phyloP scores from a whole-genome alignment of 345 rosid genomes.

The Cardamine resedifolia region DNA sequence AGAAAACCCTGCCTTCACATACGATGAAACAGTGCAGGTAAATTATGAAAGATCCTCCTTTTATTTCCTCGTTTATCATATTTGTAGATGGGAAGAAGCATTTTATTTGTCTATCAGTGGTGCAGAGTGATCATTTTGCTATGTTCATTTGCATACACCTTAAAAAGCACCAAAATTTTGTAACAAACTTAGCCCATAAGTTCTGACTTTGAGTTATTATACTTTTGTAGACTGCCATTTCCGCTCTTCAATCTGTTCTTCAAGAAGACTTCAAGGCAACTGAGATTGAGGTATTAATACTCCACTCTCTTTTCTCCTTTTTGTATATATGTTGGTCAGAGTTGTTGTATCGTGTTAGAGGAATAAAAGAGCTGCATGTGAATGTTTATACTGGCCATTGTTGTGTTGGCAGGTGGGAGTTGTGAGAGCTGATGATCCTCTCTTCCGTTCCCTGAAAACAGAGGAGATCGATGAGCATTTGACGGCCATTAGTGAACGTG shows the following conservation, averaged over 20 bases:
- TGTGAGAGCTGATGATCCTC: slow-evolving; percentile 57
- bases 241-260: slow-evolving; percentile 84
- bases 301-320: not conserved
- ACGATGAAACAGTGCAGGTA: slow-evolving; percentile 97
- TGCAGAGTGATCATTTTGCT: not conserved
- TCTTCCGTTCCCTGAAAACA: slow-evolving; percentile 57
- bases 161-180: not conserved
- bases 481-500: slow-evolving; percentile 84
- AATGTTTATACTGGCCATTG: not conserved
- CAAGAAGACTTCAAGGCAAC: slow-evolving; percentile 95
- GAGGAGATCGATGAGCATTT: slow-evolving; percentile 82
- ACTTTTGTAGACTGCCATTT: slow-evolving; percentile 61
- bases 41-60: not conserved
- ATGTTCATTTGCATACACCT: not conserved
- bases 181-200: not conserved
- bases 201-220: slow-evolving; percentile 4
- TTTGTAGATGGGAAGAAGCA: not conserved
- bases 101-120: not conserved
- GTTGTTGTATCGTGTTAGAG: not conserved
- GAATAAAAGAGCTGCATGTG: not conserved
- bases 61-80: not conserved
- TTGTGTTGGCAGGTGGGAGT: slow-evolving; percentile 64
- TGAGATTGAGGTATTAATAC: slow-evolving; percentile 70
- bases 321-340: not conserved
- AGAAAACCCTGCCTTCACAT: slow-evolving; percentile 81